phyloP scores from a whole-genome alignment of 306 rosid genomes.

The Malus orientalis region DNA sequence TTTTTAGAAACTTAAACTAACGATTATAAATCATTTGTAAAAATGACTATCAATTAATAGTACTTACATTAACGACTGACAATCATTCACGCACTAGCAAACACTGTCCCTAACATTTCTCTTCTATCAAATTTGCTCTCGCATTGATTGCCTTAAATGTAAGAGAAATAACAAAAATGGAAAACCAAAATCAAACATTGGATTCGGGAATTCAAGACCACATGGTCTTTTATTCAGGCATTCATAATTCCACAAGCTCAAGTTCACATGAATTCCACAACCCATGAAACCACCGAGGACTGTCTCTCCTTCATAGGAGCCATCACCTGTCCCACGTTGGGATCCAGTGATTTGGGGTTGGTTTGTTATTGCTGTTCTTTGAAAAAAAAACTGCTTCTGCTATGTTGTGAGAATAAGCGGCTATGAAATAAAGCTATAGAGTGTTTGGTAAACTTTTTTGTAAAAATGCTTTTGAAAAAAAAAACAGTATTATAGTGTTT shows the following conservation, averaged over 20 bases:
- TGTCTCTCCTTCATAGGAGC: not conserved
- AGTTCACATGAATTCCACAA: not conserved
- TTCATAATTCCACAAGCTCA: not conserved
- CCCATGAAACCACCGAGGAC: not conserved
- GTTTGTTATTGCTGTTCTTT: no score
- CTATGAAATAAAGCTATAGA: no score
- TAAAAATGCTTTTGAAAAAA: no score
- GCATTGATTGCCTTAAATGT: not conserved
- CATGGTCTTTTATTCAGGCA: not conserved
- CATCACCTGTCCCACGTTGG: not conserved
- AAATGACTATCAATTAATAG: no score
- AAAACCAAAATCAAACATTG: not conserved
- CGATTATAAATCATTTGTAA: no score
- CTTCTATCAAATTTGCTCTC: not conserved
- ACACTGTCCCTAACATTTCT: not conserved
- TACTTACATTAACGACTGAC: no score
- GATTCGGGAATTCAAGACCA: not conserved
- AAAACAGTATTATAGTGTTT: no score
- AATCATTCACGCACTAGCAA: no score
- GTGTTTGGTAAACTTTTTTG: no score
- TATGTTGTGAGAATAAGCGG: no score
- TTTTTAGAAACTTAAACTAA: no score
- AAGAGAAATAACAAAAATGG: not conserved
- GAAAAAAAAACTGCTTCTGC: no score
- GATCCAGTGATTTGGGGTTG: not conserved